Base-by-base conservation (phyloP, 352 stramenopile genomes). In the Bremia lactucae region DNA sequence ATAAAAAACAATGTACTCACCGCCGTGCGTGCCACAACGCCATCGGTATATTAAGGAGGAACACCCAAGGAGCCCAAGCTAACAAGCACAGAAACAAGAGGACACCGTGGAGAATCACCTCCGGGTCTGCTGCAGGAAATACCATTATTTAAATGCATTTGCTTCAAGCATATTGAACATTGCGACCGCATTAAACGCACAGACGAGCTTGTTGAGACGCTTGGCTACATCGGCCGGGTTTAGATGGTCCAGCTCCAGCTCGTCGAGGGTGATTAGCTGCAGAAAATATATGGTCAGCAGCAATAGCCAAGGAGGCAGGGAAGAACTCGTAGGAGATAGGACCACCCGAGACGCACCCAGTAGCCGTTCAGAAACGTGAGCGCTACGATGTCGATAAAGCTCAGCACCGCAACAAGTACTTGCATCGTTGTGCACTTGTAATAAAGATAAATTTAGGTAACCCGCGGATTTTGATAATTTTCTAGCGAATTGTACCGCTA, bases 281-380 rank as follows among this genome's bases (percentile, higher is more conserved):
- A 1, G 43, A 35, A 49, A 50, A 46, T 46, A 29, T 52, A 39
- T 31, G 6, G 43, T 39, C 14, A 45, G 48, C n/a, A 43, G 16
- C 19, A 38, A 13, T 15, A 49, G 41, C 14, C 2, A 47, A 9
- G 24, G 31, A 31, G 11, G 7, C 8, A 48, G 3, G 2, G n/a
- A 47, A 33, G 31, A 9, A 3, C 14, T 13, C 31, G 15, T 26
- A 35, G 14, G 3, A 31, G 10, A 23, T 18, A 38, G 13, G 4
- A 33, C 18, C 21, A n/a, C 9, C 11, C 6, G 6, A 36, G 4
- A 69, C 72, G 42, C 25, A 92, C 77, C 76, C 76, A 92, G 52
- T 87, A 92, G 42, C 79, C 79, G 38, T 92, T 92, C 21, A 89
- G 65, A 52, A 92, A 92, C 29, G 79, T 92, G 41, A 92, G 69